Conservation (phyloP, 2,329 filamentous ascomycete species). For the Cordyceps militaris region DNA sequence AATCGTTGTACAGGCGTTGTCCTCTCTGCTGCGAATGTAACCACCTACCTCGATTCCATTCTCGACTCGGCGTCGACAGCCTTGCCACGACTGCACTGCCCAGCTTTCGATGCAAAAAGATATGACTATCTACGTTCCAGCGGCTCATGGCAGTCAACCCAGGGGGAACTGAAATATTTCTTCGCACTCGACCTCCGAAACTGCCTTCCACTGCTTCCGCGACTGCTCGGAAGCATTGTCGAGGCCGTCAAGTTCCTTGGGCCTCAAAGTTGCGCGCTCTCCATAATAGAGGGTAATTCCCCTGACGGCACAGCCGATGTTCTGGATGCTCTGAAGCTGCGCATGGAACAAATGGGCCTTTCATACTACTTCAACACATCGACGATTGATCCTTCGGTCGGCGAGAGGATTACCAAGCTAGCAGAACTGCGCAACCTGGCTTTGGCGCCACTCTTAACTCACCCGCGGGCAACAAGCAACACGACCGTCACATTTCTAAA, state of each 20-base stretch:
- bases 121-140: slow-evolving; percentile 16
- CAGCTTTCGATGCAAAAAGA: slow-evolving; percentile 16
- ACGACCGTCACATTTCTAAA: slow-evolving; percentile 47
- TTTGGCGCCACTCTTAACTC: slow-evolving; percentile 36
- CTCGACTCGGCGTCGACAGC: slow-evolving; percentile 20
- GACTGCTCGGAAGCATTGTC: slow-evolving; percentile 44
- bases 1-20: slow-evolving; percentile 3
- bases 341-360: slow-evolving; percentile 31
- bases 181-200: slow-evolving; percentile 48
- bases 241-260: slow-evolving; percentile 44
- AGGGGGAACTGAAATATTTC: slow-evolving; percentile 32
- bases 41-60: slow-evolving; percentile 24
- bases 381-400: slow-evolving; percentile 34
- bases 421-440: slow-evolving; percentile 47
- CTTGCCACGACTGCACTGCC: slow-evolving; percentile 24
- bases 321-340: slow-evolving; percentile 32
- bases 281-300: slow-evolving; percentile 50
- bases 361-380: slow-evolving; percentile 37
- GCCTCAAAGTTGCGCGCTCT: slow-evolving; percentile 42
- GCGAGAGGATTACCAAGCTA: slow-evolving; percentile 39
- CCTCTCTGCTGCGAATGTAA: slow-evolving; percentile 16
- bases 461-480: slow-evolving; percentile 23
- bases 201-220: slow-evolving; percentile 37
- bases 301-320: slow-evolving; percentile 47
- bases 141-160: slow-evolving; percentile 14